These are phyloP conservation scores for Coemansia sp. DNA, from an alignment of 192 early-diverging fungal genomes.

Conservation along the genomic window DNA sequence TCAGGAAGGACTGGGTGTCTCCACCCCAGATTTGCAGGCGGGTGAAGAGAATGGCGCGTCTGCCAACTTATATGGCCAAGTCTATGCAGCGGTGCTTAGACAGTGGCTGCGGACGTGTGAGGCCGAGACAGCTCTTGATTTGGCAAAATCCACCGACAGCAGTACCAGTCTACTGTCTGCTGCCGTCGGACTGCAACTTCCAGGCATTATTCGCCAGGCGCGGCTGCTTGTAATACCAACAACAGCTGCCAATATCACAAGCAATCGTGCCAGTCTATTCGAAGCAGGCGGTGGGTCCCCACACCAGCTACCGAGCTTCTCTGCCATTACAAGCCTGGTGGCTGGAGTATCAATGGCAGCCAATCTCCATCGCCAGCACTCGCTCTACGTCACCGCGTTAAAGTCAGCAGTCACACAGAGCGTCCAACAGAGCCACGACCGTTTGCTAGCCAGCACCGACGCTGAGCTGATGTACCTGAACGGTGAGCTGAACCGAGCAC, in stretches of 20 bases:
- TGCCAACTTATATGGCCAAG: background rate
- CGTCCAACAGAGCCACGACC: conserved; percentile 9
- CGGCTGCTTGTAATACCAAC: background rate
- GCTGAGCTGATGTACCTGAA: background rate
- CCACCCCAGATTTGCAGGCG: background rate
- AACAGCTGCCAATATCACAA: background rate
- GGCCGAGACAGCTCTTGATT: conserved; percentile 3
- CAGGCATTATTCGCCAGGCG: background rate
- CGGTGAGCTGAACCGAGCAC: background rate
- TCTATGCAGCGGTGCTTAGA: conserved; percentile 14
- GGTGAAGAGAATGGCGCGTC: background rate
- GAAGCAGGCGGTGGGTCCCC: no score
- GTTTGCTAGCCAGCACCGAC: conserved; percentile 7
- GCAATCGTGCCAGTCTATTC: no score
- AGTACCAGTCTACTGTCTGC: background rate
- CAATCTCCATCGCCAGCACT: background rate
- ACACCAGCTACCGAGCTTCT: background rate
- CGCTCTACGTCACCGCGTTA: background rate
- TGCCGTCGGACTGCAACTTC: background rate
- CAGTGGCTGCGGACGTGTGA: conserved; percentile 39
- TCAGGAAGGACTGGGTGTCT: background rate
- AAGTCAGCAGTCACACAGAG: background rate
- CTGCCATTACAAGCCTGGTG: background rate
- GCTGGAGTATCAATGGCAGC: background rate
- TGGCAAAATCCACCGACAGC: background rate